Conservation (phyloP, 306 rosid genomes). For the Pyrus communis region DNA sequence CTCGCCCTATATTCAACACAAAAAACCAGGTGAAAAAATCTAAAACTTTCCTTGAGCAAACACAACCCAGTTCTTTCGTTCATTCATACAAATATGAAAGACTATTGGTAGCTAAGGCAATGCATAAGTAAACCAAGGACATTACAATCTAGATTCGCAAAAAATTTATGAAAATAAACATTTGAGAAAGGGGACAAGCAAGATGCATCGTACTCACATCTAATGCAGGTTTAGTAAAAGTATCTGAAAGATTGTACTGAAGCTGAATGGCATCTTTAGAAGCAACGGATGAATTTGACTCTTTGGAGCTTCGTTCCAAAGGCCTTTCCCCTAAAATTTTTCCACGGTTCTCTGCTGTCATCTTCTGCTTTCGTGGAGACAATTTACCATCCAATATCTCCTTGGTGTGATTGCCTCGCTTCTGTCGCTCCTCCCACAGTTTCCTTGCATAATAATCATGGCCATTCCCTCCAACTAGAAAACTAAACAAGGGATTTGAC, state of each 20-base stretch:
- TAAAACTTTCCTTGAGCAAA: neutral
- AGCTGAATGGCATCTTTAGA: constrained; percentile 55
- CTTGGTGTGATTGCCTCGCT: constrained; percentile 47
- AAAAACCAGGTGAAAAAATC: neutral
- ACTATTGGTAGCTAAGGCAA: neutral
- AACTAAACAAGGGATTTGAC: constrained; percentile 77
- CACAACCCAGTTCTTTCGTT: too few species aligned
- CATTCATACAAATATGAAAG: neutral
- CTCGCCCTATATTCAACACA: constrained; percentile 35
- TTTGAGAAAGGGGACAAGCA: neutral
- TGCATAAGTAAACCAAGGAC: neutral
- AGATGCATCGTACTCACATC: constrained; percentile 46
- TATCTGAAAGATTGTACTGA: constrained; percentile 82
- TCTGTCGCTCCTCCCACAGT: constrained; percentile 86
- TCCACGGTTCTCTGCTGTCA: constrained; percentile 88
- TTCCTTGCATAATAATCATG: constrained; percentile 81
- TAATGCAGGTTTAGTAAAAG: constrained; percentile 62
- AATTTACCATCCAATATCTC: constrained; percentile 45
- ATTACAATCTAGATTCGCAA: neutral
- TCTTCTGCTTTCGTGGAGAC: constrained; percentile 39
- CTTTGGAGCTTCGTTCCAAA: constrained; percentile 56
- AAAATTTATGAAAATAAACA: neutral
- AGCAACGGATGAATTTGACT: constrained; percentile 40
- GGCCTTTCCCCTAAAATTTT: constrained; percentile 82
- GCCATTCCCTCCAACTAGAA: constrained; percentile 86